These are phyloP conservation scores for Capsella rubella DNA, from an alignment of 441 rosid species.

Conservation along the genomic window DNA sequence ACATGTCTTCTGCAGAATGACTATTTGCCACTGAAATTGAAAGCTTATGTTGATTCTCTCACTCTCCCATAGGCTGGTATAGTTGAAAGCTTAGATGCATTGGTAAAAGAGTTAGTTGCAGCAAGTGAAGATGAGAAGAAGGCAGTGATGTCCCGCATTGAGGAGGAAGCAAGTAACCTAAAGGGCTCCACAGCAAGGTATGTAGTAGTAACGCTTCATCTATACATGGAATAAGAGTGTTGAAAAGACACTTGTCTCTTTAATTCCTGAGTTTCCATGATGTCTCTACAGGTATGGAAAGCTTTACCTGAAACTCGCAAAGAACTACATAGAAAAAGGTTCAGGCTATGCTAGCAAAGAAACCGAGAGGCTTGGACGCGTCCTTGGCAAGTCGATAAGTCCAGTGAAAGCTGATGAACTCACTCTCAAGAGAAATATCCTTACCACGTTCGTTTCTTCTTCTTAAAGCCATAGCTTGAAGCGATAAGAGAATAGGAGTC, in stretches of 20 bases:
- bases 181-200: conserved; percentile 77
- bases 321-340: conserved; percentile 79
- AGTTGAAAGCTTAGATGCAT: conserved; percentile 72
- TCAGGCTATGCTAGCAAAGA: conserved; percentile 77
- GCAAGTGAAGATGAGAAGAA: conserved; percentile 79
- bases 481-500: conserved; percentile 26
- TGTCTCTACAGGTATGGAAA: conserved; percentile 64
- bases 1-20: background rate
- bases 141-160: conserved; percentile 64
- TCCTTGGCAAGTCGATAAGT: conserved; percentile 92
- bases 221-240: background rate
- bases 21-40: background rate
- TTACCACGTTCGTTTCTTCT: conserved; percentile 63
- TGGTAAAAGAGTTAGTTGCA: conserved; percentile 85
- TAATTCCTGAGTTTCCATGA: background rate
- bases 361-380: conserved; percentile 77
- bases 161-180: conserved; percentile 77
- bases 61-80: conserved; percentile 77
- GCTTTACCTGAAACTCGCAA: conserved; percentile 77
- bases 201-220: conserved; percentile 11
- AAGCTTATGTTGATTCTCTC: conserved; percentile 1
- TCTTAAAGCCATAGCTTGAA: conserved; percentile 25
- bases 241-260: background rate
- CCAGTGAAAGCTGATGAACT: conserved; percentile 88
- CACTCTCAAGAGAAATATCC: conserved; percentile 81